Conservation (phyloP, 2,329 filamentous ascomycete species). For the Xylaria sp. region DNA sequence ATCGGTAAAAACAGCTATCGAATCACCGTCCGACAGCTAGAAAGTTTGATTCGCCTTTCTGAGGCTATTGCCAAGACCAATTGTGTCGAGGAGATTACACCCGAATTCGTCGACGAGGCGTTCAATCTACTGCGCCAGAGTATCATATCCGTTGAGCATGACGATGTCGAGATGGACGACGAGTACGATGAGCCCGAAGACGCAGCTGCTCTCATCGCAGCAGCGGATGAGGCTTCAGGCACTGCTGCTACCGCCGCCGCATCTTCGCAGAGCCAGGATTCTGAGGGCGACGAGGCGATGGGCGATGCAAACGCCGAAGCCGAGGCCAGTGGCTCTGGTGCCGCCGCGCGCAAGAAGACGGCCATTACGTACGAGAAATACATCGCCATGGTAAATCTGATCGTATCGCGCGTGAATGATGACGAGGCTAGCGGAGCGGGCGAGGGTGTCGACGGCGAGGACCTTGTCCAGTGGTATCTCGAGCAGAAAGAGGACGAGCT, state of each 20-base stretch:
- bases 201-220: constrained; percentile 57
- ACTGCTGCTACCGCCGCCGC: constrained; percentile 49
- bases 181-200: constrained; percentile 66
- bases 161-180: constrained; percentile 94
- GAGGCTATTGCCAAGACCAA: constrained; percentile 99
- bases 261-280: constrained; percentile 44
- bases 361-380: constrained; percentile 94
- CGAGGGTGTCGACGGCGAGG: constrained; percentile 86
- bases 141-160: constrained; percentile 97
- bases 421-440: constrained; percentile 77
- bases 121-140: constrained; percentile 91
- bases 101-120: constrained; percentile 88
- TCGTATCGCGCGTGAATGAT: constrained; percentile 84
- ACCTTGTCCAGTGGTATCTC: constrained; percentile 87
- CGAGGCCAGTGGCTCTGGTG: constrained; percentile 50
- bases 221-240: constrained; percentile 61
- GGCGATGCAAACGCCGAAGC: constrained; percentile 55
- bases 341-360: constrained; percentile 73
- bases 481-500: constrained; percentile 90
- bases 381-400: constrained; percentile 85
- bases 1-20: constrained; percentile 95
- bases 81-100: constrained; percentile 88
- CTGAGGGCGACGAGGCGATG: constrained; percentile 58
- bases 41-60: constrained; percentile 92
- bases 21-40: constrained; percentile 95